Conservation (phyloP, 768 basidiomycete genomes). For the Kwoniella shandongensis region DNA sequence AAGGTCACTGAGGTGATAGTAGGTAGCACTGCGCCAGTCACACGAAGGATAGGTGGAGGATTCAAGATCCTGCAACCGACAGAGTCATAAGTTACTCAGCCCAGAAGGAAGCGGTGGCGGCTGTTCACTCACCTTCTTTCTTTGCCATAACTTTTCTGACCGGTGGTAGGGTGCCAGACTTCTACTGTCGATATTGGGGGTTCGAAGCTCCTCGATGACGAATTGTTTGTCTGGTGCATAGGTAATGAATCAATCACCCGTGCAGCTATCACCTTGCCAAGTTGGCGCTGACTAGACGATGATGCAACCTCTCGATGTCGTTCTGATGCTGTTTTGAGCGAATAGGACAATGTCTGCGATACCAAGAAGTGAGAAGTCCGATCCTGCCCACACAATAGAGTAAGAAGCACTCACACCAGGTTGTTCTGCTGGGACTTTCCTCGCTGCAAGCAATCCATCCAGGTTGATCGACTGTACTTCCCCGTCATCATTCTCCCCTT, state of each 20-base stretch:
- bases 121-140: slow-evolving; percentile 65
- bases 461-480: slow-evolving; percentile 1
- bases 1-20: slow-evolving; percentile 26
- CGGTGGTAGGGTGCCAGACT: slow-evolving; percentile 79
- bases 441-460: background rate
- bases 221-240: background rate
- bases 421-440: background rate
- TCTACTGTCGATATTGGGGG: slow-evolving; percentile 21
- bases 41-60: slow-evolving; percentile 88
- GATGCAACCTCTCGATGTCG: background rate
- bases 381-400: no score
- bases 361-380: no score
- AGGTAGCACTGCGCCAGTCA: slow-evolving; percentile 66
- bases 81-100: background rate
- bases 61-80: slow-evolving; percentile 65
- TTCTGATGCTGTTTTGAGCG: background rate
- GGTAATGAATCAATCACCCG: slow-evolving; percentile 6
- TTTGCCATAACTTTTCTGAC: slow-evolving; percentile 93
- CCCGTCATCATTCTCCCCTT: background rate
- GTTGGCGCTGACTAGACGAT: slow-evolving; percentile 15
- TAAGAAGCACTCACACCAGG: background rate
- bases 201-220: background rate
- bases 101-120: background rate
- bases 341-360: no score
- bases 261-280: slow-evolving; percentile 8